Percentiles rank a stretch among this genome's conserved stretches.
Conservation (phyloP, 2,329 filamentous ascomycete species). For the Boeremia lycopersici region DNA sequence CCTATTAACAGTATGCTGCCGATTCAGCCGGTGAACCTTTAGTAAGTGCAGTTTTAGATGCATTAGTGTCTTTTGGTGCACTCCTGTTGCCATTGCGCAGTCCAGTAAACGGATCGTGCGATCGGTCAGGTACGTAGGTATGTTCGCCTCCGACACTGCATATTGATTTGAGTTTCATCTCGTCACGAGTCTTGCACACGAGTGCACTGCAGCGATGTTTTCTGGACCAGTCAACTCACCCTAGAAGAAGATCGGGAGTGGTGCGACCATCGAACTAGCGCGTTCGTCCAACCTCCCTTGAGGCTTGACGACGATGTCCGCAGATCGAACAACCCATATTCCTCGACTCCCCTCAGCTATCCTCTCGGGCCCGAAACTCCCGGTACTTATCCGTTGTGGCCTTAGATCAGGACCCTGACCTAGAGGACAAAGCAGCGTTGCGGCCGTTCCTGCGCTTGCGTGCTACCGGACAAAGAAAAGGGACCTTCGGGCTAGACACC, state of each 20-base stretch:
- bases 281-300: too few species aligned
- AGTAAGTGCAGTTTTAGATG: slow-evolving; percentile 7
- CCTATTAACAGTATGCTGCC: neutral
- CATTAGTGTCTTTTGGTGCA: slow-evolving; percentile 1
- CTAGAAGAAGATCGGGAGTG: neutral
- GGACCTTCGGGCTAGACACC: neutral
- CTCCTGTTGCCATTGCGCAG: neutral
- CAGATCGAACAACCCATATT: neutral
- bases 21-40: neutral
- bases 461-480: slow-evolving; percentile 6
- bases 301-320: too few species aligned
- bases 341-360: neutral
- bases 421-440: slow-evolving; percentile 1
- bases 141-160: neutral
- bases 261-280: too few species aligned
- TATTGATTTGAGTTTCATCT: neutral
- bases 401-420: neutral
- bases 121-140: neutral
- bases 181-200: neutral
- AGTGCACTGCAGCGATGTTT: neutral
- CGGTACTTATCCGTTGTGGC: neutral
- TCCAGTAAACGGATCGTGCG: neutral
- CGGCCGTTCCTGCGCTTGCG: neutral
- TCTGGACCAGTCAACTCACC: neutral
- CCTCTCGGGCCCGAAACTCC: neutral